Percentiles rank a stretch among this genome's conserved stretches.
These are phyloP conservation scores for Prunus davidiana DNA, from an alignment of 306 rosid genomes.

Conservation along the genomic window DNA sequence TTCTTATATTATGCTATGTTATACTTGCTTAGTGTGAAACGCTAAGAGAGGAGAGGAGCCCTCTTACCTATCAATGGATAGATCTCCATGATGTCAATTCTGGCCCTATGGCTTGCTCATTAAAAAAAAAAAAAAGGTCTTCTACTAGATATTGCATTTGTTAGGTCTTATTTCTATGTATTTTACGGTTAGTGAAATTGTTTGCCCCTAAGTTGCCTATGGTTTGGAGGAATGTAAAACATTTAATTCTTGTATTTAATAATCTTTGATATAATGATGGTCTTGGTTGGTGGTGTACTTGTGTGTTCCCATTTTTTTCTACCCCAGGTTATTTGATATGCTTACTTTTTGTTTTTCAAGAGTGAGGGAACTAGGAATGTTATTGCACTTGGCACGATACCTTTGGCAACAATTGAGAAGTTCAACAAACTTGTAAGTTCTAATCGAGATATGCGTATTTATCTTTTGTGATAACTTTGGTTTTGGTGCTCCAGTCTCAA, in stretches of 20 bases:
- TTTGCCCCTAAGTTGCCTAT: background rate
- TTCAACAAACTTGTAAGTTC: conserved; percentile 75
- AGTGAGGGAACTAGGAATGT: conserved; percentile 83
- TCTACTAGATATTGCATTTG: background rate
- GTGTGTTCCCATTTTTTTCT: background rate
- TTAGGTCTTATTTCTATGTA: background rate
- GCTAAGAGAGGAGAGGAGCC: too few species aligned
- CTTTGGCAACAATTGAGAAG: conserved; percentile 86
- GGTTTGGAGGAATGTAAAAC: background rate
- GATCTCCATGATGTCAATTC: background rate
- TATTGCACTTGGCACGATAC: conserved; percentile 83
- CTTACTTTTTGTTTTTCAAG: conserved; percentile 38
- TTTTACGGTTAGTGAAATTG: background rate
- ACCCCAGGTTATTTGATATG: conserved; percentile 13
- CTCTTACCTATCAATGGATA: too few species aligned
- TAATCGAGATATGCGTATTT: background rate
- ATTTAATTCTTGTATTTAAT: background rate
- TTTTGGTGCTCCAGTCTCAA: background rate
- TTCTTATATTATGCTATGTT: background rate
- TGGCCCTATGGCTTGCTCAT: background rate
- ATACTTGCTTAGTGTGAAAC: background rate
- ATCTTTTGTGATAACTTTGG: background rate
- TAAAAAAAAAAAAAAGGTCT: background rate
- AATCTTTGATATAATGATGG: background rate
- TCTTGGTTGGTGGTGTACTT: conserved; percentile 3